Evolutionary conservation across 2,329 filamentous ascomycete species (phyloP).

Genomic region (Penicillium sp.): DNA sequence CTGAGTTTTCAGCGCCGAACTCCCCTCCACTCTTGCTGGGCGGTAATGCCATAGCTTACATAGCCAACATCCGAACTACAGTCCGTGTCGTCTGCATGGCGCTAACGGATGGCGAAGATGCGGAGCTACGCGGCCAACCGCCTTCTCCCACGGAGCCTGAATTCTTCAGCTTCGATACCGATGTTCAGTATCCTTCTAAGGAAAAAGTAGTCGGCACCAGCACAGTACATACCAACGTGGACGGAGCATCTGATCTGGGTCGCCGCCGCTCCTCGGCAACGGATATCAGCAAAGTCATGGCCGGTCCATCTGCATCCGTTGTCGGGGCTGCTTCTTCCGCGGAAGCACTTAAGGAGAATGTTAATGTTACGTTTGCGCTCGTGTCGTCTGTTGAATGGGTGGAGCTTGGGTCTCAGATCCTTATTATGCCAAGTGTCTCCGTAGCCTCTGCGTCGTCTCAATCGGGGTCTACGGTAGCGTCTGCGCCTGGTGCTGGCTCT

Average conservation of each 20-base stretch:
- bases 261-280: slow-evolving; percentile 15
- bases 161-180: slow-evolving; percentile 45
- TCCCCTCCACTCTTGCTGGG: slow-evolving; percentile 55
- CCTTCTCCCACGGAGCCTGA: slow-evolving; percentile 37
- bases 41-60: slow-evolving; percentile 67
- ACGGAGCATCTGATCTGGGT: neutral
- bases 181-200: slow-evolving; percentile 22
- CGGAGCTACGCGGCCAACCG: slow-evolving; percentile 27
- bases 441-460: slow-evolving; percentile 38
- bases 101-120: slow-evolving; percentile 33
- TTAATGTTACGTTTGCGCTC: slow-evolving; percentile 55
- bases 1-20: slow-evolving; percentile 46
- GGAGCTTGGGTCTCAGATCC: slow-evolving; percentile 53
- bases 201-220: slow-evolving; percentile 7
- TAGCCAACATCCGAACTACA: slow-evolving; percentile 78
- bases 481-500: slow-evolving; percentile 43
- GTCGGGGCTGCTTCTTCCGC: slow-evolving; percentile 11
- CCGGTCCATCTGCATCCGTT: slow-evolving; percentile 7
- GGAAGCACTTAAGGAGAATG: slow-evolving; percentile 27
- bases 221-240: neutral
- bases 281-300: slow-evolving; percentile 31
- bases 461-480: slow-evolving; percentile 47
- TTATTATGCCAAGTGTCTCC: slow-evolving; percentile 58
- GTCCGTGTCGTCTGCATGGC: slow-evolving; percentile 65
- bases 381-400: slow-evolving; percentile 57